Percentiles rank a stretch among this genome's conserved stretches.
phyloP scores from a whole-genome alignment of 495 filamentous ascomycete species.

The Hypoxylon lienhwacheense region DNA sequence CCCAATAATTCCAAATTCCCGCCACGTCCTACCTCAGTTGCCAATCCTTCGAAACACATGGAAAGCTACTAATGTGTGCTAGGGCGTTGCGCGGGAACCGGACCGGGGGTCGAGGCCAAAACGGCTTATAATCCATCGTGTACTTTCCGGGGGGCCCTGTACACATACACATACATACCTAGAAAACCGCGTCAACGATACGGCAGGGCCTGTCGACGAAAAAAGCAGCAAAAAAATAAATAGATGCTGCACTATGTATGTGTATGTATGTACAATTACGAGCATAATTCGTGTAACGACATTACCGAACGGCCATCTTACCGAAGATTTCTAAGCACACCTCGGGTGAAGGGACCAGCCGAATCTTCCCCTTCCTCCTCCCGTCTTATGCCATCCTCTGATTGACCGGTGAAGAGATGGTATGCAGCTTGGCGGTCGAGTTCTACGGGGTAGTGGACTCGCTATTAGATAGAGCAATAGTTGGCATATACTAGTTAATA shows the following conservation, averaged over 20 bases:
- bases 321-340: conserved; percentile 19
- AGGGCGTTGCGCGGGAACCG: conserved; percentile 35
- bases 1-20: conserved; percentile 16
- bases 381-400: background rate
- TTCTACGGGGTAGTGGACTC: background rate
- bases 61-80: conserved; percentile 30
- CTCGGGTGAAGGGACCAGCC: conserved; percentile 8
- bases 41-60: conserved; percentile 34
- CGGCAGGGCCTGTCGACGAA: conserved; percentile 1
- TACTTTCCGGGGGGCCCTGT: conserved; percentile 25
- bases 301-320: conserved; percentile 12
- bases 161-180: no score
- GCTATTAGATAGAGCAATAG: conserved; percentile 1
- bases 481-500: conserved; percentile 13
- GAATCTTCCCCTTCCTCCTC: background rate
- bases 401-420: background rate
- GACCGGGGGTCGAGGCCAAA: conserved; percentile 34
- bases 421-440: background rate
- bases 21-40: conserved; percentile 13
- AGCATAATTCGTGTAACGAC: conserved; percentile 12
- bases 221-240: background rate
- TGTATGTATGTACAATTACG: background rate
- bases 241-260: background rate
- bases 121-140: conserved; percentile 22
- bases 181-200: conserved; percentile 14